phyloP scores from a whole-genome alignment of 768 basidiomycete species.

The Boletus sp. region DNA sequence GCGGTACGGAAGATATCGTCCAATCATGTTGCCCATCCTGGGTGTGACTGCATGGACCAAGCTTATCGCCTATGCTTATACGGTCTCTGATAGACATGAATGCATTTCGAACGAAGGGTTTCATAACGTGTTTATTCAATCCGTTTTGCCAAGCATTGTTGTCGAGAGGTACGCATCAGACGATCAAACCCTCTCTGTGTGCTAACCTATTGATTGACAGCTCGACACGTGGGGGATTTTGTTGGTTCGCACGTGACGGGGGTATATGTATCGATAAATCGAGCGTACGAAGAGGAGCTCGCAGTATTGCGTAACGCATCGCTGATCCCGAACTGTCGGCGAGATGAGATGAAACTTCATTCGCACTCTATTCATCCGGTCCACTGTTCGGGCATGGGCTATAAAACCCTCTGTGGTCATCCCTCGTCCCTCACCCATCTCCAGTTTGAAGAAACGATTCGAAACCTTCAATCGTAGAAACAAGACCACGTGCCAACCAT shows the following conservation, averaged over 20 bases:
- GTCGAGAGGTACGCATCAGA: not conserved
- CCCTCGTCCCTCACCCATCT: not conserved
- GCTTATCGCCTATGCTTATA: not conserved
- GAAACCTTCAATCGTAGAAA: not conserved
- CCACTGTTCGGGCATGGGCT: not conserved
- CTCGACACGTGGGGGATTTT: not conserved
- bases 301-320: not conserved
- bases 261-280: not conserved
- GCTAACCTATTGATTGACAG: not conserved
- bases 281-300: not conserved
- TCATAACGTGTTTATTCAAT: not conserved
- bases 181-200: not conserved
- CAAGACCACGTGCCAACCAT: not conserved
- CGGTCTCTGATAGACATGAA: not conserved
- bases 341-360: not conserved
- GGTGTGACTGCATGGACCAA: not conserved
- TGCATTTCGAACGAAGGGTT: not conserved
- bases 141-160: not conserved
- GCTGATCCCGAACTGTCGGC: not conserved
- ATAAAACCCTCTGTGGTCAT: constrained; percentile 4
- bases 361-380: not conserved
- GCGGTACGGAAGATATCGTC: not conserved
- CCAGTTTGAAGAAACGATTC: not conserved
- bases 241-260: not conserved
- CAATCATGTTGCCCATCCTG: not conserved